Evolutionary conservation across 2,329 filamentous ascomycete genomes (phyloP), one percentile per base, ranked within the genome.

Genomic region (Hypoxylon rubiginosum): DNA sequence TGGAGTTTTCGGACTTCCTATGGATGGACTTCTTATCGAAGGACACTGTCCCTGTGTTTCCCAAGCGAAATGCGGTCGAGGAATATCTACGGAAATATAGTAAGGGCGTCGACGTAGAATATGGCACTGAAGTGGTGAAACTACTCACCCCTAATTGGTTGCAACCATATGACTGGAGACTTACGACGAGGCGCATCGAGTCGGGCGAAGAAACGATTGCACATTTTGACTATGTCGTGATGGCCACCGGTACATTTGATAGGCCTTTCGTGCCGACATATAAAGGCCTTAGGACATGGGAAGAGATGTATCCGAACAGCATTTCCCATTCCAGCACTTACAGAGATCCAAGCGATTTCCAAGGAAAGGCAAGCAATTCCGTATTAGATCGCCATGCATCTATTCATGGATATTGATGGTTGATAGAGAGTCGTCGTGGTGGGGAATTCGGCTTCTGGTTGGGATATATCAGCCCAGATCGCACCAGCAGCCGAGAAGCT

Each of bases 361-460:
- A 39, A n/a, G 34, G 34, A 17, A 54, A 54, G 34, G 51, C 19
- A 39, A 26, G 51, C 30, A n/a, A 26, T 13, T 26, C 13, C 34
- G 19, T 54, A n/a, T 26, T 7, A 26, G 24, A 6, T 4, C 21
- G 4, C 21, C 19, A 54, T 26, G 7, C 15, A 8, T 6, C 10
- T 3, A 28, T 7, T 17, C 10, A 21, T 28, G 50, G 11, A 52
- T 41, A 24, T 28, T 43, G 17, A 54, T 28, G 5, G 6, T 39
- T 28, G 19, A 28, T 30, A 54, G 51, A 54, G 48, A 45, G 48
- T 59, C 6, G 36, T 53, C 6, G 57, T 52, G 7, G 45, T 58
- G 13, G 57, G 56, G 24, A 53, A 59, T 19, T 30, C 24, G 21
- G 48, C 57, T 19, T 59, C 57, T 24, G 48, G 57, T 7, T 45